Evolutionary conservation across 1,284 basidiomycete genomes (phyloP).

Genomic region (Fomitopsis pinicola): DNA sequence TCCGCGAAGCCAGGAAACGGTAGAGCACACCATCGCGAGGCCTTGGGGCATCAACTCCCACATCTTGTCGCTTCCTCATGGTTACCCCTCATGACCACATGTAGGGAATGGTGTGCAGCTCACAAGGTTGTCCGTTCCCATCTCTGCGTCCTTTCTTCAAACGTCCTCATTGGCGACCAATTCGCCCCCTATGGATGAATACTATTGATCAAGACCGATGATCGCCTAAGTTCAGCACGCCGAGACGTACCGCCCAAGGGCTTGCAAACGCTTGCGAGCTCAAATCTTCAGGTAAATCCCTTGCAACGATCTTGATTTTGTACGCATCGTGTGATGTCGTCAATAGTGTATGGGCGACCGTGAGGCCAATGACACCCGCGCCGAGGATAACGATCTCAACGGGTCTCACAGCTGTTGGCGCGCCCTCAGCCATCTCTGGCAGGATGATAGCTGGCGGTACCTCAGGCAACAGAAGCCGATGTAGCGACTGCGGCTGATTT

Average conservation of each 20-base stretch:
- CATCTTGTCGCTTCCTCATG: conserved; percentile 37
- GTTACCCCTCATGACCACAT: not conserved
- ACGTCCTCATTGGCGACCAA: conserved; percentile 54
- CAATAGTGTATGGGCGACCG: conserved; percentile 38
- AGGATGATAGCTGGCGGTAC: not conserved
- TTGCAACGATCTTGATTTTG: conserved; percentile 55
- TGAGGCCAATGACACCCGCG: conserved; percentile 47
- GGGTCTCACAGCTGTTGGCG: not conserved
- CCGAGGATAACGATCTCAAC: conserved; percentile 44
- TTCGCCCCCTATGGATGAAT: conserved; percentile 48
- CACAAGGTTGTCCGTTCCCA: conserved; percentile 45
- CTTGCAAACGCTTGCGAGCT: conserved; percentile 58
- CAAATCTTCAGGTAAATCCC: conserved; percentile 62
- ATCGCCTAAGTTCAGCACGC: not conserved
- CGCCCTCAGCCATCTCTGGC: not conserved
- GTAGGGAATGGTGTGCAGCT: conserved; percentile 15
- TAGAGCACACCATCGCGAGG: conserved; percentile 38
- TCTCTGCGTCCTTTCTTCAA: conserved; percentile 30
- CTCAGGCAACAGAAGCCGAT: not conserved
- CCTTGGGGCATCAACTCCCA: conserved; percentile 46
- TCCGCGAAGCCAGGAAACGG: not conserved
- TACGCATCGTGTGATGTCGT: conserved; percentile 23
- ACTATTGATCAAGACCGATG: not conserved
- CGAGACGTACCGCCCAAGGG: conserved; percentile 57
- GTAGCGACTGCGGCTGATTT: not conserved